phyloP scores from a whole-genome alignment of 495 filamentous ascomycete species.

The Penicillium longicatenatum region DNA sequence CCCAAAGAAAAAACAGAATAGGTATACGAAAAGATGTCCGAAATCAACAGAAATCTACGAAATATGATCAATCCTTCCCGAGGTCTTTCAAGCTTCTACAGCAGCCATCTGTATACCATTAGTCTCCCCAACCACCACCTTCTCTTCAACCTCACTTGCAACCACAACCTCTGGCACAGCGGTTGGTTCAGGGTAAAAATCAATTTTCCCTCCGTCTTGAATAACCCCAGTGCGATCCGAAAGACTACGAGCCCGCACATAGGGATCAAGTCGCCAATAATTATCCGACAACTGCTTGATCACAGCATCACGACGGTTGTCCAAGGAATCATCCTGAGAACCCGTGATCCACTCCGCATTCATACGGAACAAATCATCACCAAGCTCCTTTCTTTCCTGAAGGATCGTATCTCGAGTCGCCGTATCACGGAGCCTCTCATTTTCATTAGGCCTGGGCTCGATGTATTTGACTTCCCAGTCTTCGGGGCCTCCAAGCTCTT shows the following conservation, averaged over 20 bases:
- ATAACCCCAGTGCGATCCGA: constrained; percentile 75
- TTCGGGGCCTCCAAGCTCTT: constrained; percentile 82
- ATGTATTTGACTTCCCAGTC: constrained; percentile 79
- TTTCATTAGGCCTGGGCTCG: constrained; percentile 73
- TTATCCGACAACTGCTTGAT: constrained; percentile 64
- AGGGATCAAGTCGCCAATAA: constrained; percentile 82
- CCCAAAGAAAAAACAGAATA: not conserved
- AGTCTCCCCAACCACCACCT: not conserved
- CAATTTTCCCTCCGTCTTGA: constrained; percentile 44
- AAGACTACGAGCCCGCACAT: constrained; percentile 64
- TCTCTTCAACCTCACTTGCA: not conserved
- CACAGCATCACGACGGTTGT: constrained; percentile 56
- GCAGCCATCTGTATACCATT: not conserved
- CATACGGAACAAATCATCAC: constrained; percentile 66
- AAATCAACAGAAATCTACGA: not conserved
- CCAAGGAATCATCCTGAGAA: constrained; percentile 39
- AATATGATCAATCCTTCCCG: not conserved
- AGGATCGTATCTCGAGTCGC: constrained; percentile 57
- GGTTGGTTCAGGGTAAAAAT: not conserved
- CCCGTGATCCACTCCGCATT: constrained; percentile 65
- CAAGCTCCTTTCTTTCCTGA: constrained; percentile 55
- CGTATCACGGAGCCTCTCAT: constrained; percentile 65
- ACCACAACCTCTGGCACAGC: not conserved
- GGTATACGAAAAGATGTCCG: not conserved
- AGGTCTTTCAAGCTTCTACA: constrained; percentile 1